Conservation (phyloP, 2,329 filamentous ascomycete genomes). For the Ascocoryne sarcoides region DNA sequence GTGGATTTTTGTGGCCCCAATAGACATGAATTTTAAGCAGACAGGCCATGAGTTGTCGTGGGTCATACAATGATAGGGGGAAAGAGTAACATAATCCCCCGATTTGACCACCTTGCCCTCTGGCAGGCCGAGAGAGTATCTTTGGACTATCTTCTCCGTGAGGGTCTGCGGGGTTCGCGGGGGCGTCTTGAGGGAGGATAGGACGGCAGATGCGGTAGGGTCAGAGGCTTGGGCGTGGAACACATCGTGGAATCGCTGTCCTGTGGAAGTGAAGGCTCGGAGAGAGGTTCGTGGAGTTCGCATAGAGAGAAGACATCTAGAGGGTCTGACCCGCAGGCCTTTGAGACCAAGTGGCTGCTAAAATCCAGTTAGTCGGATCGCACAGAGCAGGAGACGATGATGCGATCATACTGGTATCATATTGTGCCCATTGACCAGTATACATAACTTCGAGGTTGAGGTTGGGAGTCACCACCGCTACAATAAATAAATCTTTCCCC, state of each 20-base stretch:
- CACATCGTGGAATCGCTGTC: conserved; percentile 37
- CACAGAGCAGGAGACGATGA: neutral
- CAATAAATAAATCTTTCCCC: too few species aligned
- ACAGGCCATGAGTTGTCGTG: conserved; percentile 80
- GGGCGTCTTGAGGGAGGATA: conserved; percentile 40
- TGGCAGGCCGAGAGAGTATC: conserved; percentile 66
- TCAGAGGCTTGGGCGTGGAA: conserved; percentile 58
- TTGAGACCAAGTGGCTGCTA: conserved; percentile 23
- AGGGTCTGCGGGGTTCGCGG: conserved; percentile 57
- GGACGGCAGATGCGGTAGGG: conserved; percentile 40
- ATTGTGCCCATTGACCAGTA: conserved; percentile 18
- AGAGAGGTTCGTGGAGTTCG: conserved; percentile 15
- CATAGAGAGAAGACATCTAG: conserved; percentile 18
- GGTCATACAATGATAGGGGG: conserved; percentile 69
- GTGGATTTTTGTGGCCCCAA: conserved; percentile 67
- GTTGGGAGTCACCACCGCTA: conserved; percentile 5
- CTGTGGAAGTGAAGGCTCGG: conserved; percentile 23
- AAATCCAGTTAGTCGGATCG: neutral
- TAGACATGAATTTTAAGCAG: conserved; percentile 69
- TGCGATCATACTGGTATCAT: conserved; percentile 24
- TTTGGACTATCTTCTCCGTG: conserved; percentile 88
- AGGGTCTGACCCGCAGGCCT: conserved; percentile 24
- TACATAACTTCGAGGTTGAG: conserved; percentile 3
- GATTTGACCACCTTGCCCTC: conserved; percentile 64
- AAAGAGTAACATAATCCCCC: conserved; percentile 77